phyloP scores from a whole-genome alignment of 495 filamentous ascomycete species.

The Penicillium turbatum region DNA sequence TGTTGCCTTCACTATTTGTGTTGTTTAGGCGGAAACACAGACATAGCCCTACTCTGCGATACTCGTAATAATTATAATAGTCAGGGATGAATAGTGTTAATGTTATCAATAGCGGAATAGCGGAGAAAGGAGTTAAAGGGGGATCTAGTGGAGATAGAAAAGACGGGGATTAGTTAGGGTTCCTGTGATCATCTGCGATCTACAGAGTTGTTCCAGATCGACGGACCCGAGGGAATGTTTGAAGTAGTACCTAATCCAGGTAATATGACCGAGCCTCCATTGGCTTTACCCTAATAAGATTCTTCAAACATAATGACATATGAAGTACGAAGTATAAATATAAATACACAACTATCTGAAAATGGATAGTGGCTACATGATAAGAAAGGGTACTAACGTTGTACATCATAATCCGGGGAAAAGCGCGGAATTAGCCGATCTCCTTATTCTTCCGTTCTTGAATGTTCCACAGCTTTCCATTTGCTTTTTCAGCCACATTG shows the following conservation, averaged over 20 bases:
- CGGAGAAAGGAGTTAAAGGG: background rate
- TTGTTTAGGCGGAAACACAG: too few relatives aligned
- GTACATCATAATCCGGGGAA: background rate
- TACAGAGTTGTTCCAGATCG: too few relatives aligned
- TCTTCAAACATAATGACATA: background rate
- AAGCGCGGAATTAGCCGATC: background rate
- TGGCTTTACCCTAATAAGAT: too few relatives aligned
- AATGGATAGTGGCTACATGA: background rate
- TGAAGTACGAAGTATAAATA: background rate
- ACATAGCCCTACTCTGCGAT: background rate
- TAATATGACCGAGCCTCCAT: too few relatives aligned
- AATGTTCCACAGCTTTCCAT: constrained; percentile 1
- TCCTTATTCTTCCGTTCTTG: background rate
- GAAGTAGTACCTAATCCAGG: too few relatives aligned
- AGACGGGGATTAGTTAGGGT: background rate
- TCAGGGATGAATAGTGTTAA: background rate
- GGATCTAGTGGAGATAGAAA: background rate
- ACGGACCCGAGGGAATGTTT: background rate
- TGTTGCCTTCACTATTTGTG: too few relatives aligned
- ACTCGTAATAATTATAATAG: background rate
- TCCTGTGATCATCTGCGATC: background rate
- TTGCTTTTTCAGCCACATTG: background rate
- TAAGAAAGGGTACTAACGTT: background rate
- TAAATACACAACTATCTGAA: background rate
- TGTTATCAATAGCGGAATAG: background rate